Evolutionary conservation across 495 filamentous ascomycete genomes (phyloP), one percentile per base, ranked within the genome.

Genomic region (Glutinoglossum americanum): DNA sequence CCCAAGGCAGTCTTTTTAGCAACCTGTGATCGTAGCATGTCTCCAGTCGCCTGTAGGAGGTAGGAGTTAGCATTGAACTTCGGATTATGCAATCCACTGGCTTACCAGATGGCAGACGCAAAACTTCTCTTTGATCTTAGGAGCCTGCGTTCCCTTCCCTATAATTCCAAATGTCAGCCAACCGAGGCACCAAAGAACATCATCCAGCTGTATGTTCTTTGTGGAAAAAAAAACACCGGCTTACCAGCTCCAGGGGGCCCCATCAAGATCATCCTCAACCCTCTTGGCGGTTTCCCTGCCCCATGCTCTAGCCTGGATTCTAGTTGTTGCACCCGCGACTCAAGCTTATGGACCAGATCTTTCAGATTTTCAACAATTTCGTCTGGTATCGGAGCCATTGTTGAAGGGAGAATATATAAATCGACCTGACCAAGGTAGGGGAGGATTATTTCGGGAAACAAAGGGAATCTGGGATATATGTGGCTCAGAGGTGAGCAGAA

Each of bases 91-190:
- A 8, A 25, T 17, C 45, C 25, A 27, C 15, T 1, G 32, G 66
- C 82, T 71, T 80, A 95, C 90, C 74, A 99, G 75, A 73, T 99
- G 92, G 71, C 92, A 99, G 71, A 84, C 85, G 65, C 83, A 85
- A 76, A 84, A 99, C 76, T 85, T 93, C 62, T 97, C 92, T 76
- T 94, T 94, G 70, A 99, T 89, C 73, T 82, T 88, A 55, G 92
- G 92, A 28, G 93, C 93, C 69, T 99, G 92, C 51, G 92, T 99
- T 71, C 92, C 92, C 81, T 99, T 99, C 75, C 92, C 92, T 98
- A 64, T 62, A 65, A 44, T 26, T 17, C 60, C 64, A 60, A 64
- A 55, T 61, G 59, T 62, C 61, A 68, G 60, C 62, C 55, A 56
- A 15, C 39, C 19, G 39, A 41, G 54, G 5, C 13, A 30, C 17